Evolutionary conservation across 768 basidiomycete species (phyloP), one percentile per base, ranked within the genome.

Genomic region (Boletus vermiculosoides): DNA sequence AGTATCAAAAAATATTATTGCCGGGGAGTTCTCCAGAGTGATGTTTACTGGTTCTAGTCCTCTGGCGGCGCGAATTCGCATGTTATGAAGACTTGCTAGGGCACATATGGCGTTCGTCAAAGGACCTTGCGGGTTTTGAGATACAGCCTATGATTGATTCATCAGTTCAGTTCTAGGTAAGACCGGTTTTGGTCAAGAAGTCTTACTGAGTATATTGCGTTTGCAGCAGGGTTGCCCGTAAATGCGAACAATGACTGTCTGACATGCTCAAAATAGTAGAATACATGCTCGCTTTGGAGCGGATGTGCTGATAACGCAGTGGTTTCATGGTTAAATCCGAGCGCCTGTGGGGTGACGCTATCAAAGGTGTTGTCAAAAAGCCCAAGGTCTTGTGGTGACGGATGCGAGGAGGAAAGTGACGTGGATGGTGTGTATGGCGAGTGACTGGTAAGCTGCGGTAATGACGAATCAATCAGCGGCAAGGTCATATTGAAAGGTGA

Each of bases 181-280:
- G 61, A 57, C 28, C 20, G 20, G 18, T 47, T 45, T 23, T 15
- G 25, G 31, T 42, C n/a, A 51, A 47, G 39, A 50, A 55, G 41
- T 67, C 86, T 76, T 70, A 89, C 90, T 49, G 80, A 77, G 67
- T 85, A 85, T 59, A 87, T 84, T 55, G 83, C 77, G 51, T 86
- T 83, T 31, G 84, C 82, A 51, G 87, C 78, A 9, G 79, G 69
- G 56, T 83, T 84, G 12, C 83, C 81, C 37, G 83, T 79, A 66
- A 90, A 88, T 40, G 83, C 76, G 61, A 83, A 85, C 64, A 90
- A 85, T 56, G 85, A 74, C 62, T 81, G 81, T 22, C 83, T 82
- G 58, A 91, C 85, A 57, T 86, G 78, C 51, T 83, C 81, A 67
- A 92, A 90, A 71, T 90, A 92, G 71, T 90, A 88, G 63, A 84